phyloP scores from a whole-genome alignment of 2,329 filamentous ascomycete genomes.

The Paecilomyces sp. region DNA sequence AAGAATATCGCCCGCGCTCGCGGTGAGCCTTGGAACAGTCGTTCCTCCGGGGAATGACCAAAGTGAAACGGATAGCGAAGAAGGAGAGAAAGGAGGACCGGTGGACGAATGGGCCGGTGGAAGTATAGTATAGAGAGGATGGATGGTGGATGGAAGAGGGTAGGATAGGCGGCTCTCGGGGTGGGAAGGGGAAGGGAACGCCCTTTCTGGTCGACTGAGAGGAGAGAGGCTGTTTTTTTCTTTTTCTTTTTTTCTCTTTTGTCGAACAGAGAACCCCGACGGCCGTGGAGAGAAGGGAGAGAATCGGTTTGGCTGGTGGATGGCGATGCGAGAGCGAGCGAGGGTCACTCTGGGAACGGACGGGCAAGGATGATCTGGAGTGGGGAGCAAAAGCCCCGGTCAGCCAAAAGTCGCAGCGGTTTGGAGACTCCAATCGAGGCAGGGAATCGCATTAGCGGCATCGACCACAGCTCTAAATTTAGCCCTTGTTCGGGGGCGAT shows the following conservation, averaged over 20 bases:
- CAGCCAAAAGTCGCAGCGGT: slow-evolving; percentile 2
- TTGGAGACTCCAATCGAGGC: neutral
- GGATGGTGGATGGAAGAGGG: slow-evolving; percentile 5
- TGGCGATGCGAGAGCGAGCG: neutral
- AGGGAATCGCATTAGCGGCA: slow-evolving; percentile 5
- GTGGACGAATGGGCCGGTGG: slow-evolving; percentile 4
- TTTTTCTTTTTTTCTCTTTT: neutral
- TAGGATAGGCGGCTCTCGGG: neutral
- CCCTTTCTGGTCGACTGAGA: neutral
- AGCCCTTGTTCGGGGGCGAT: slow-evolving; percentile 18
- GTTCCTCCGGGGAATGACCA: slow-evolving; percentile 36
- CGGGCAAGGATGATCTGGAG: slow-evolving; percentile 2
- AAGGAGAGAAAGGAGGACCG: slow-evolving; percentile 3
- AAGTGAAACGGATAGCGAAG: slow-evolving; percentile 1
- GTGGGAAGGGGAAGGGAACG: neutral
- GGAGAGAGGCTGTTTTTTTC: neutral
- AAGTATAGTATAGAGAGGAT: slow-evolving; percentile 1
- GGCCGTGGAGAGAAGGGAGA: neutral
- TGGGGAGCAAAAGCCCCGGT: slow-evolving; percentile 2
- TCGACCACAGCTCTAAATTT: slow-evolving; percentile 30
- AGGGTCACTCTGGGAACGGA: slow-evolving; percentile 6
- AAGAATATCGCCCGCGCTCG: slow-evolving; percentile 14
- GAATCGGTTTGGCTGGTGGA: neutral
- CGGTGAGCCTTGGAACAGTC: slow-evolving; percentile 21
- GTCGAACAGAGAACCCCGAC: neutral